phyloP scores from a whole-genome alignment of 805 yeast species.

The Cyberlindnera subsufficiens region DNA sequence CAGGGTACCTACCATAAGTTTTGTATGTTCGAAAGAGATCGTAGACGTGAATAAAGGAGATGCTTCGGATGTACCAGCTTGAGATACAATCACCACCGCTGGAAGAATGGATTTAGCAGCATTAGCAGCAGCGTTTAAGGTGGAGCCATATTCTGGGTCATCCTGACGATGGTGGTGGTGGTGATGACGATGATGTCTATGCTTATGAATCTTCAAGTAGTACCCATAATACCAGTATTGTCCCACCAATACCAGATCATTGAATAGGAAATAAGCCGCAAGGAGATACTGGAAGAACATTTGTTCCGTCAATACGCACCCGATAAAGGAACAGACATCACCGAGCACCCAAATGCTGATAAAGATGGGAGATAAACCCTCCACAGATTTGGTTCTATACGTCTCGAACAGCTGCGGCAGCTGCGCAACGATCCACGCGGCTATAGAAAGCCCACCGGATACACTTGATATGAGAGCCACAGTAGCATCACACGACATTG shows the following conservation, averaged over 20 bases:
- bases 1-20: slow-evolving; percentile 31
- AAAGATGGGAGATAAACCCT: slow-evolving; percentile 49
- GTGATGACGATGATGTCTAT: slow-evolving; percentile 29
- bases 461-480: slow-evolving; percentile 24
- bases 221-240: slow-evolving; percentile 69
- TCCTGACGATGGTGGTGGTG: slow-evolving; percentile 14
- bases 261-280: slow-evolving; percentile 66
- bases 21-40: slow-evolving; percentile 1
- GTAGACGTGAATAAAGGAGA: slow-evolving; percentile 10
- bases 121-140: slow-evolving; percentile 2
- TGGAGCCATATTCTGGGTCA: slow-evolving; percentile 1
- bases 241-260: slow-evolving; percentile 59
- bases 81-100: slow-evolving; percentile 23
- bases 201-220: slow-evolving; percentile 25
- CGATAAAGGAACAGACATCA: slow-evolving; percentile 48
- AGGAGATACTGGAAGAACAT: slow-evolving; percentile 73
- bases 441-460: slow-evolving; percentile 40
- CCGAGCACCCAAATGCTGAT: slow-evolving; percentile 40
- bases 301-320: slow-evolving; percentile 73
- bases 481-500: slow-evolving; percentile 10
- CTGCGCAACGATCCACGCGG: slow-evolving; percentile 42
- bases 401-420: slow-evolving; percentile 55
- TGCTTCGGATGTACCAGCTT: slow-evolving; percentile 19
- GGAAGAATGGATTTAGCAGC: slow-evolving; percentile 16
- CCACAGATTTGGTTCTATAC: slow-evolving; percentile 50